Percentiles rank a stretch among this genome's conserved stretches.
These are phyloP conservation scores for Ajuga chamaepitys DNA, from an alignment of 257 asterid genomes.

Conservation along the genomic window DNA sequence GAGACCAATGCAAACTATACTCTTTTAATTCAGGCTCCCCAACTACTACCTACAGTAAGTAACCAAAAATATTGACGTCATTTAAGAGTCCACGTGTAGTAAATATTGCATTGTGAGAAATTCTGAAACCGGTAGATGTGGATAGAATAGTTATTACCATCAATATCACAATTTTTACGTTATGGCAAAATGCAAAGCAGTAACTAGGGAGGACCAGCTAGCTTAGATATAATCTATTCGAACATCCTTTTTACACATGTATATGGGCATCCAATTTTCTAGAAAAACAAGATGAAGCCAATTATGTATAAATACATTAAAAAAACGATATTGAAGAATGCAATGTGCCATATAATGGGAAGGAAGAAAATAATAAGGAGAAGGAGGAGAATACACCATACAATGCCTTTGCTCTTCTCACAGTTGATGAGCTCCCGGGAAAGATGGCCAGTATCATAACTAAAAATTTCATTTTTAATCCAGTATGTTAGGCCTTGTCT, in stretches of 20 bases:
- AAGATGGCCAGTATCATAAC: constrained; percentile 66
- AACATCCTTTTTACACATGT: constrained; percentile 90
- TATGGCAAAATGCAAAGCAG: constrained; percentile 85
- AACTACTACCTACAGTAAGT: too few species aligned
- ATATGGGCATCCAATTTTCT: constrained; percentile 81
- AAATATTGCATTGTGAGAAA: not conserved
- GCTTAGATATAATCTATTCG: constrained; percentile 55
- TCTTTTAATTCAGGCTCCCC: too few species aligned
- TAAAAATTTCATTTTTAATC: too few species aligned
- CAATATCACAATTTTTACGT: constrained; percentile 67
- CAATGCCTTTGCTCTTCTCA: constrained; percentile 88
- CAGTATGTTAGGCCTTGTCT: too few species aligned
- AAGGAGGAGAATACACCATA: constrained; percentile 31
- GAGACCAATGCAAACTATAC: too few species aligned
- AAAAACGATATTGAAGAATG: not conserved
- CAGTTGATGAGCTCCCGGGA: constrained; percentile 80
- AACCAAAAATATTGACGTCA: too few species aligned
- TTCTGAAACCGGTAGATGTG: not conserved
- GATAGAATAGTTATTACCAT: constrained; percentile 45
- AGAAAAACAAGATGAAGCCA: constrained; percentile 16
- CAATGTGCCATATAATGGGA: too few species aligned
- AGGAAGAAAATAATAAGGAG: not conserved
- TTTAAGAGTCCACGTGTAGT: too few species aligned
- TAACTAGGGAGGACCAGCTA: constrained; percentile 64
- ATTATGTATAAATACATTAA: constrained; percentile 5